Conservation (phyloP, 495 filamentous ascomycete genomes). For the Hypoxylon rickii region DNA sequence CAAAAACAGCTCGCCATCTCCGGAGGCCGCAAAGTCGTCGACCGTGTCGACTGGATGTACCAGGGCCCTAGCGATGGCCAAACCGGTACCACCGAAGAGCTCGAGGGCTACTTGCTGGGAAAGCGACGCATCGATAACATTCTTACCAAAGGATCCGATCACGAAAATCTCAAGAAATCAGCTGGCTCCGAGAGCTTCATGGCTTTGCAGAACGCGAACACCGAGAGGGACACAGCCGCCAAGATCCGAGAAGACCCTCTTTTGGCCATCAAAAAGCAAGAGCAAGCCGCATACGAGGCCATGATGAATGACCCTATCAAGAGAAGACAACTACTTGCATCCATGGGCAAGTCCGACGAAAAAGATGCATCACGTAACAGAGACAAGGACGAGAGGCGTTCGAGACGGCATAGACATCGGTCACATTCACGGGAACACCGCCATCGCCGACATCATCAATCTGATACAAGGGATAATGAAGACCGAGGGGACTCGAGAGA, state of each 20-base stretch:
- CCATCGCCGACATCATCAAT: conserved; percentile 53
- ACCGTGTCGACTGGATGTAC: conserved; percentile 98
- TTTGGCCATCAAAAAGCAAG: conserved; percentile 86
- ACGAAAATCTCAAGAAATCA: conserved; percentile 80
- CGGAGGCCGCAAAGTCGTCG: conserved; percentile 72
- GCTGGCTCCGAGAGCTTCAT: conserved; percentile 68
- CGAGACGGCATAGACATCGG: conserved; percentile 52
- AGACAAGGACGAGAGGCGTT: conserved; percentile 55
- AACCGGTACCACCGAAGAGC: conserved; percentile 84
- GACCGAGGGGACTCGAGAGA: conserved; percentile 49
- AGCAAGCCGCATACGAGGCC: conserved; percentile 87
- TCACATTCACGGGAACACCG: conserved; percentile 48
- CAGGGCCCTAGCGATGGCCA: conserved; percentile 79
- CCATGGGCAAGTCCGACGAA: conserved; percentile 57
- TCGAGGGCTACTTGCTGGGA: conserved; percentile 90
- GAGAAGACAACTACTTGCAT: conserved; percentile 68
- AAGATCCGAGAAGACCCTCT: conserved; percentile 92
- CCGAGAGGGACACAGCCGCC: conserved; percentile 71
- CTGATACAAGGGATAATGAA: conserved; percentile 39
- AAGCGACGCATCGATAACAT: conserved; percentile 84
- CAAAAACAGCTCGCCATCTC: conserved; percentile 87
- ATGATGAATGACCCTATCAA: conserved; percentile 84
- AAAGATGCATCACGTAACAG: conserved; percentile 45
- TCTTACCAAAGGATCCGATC: conserved; percentile 83
- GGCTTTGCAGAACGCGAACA: conserved; percentile 63